Conservation (phyloP, 148 eudicot genomes). For the Limonium bicolor region DNA sequence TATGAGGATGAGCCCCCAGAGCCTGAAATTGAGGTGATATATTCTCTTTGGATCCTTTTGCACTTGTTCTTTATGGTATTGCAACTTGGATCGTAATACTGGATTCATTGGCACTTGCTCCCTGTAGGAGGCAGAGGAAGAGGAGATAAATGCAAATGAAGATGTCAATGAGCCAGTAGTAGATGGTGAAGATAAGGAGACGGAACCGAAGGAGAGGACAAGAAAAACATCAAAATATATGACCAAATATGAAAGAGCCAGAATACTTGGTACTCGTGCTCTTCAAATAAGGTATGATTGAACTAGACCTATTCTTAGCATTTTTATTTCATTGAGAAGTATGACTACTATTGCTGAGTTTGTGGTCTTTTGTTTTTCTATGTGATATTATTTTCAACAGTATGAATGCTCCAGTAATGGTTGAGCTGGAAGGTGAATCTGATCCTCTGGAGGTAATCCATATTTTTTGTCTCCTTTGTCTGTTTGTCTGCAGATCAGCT, state of each 20-base stretch:
- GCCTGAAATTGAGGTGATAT: slow-evolving; percentile 27
- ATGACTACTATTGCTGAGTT: neutral
- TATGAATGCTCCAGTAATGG: slow-evolving; percentile 73
- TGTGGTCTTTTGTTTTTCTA: no score
- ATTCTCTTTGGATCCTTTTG: neutral
- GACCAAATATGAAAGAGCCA: slow-evolving; percentile 55
- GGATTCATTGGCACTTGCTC: neutral
- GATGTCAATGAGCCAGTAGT: slow-evolving; percentile 48
- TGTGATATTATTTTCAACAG: slow-evolving; percentile 24
- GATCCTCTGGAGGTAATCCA: slow-evolving; percentile 53
- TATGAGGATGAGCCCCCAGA: slow-evolving; percentile 43
- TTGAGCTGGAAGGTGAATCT: slow-evolving; percentile 52
- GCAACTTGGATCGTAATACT: neutral
- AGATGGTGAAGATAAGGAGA: slow-evolving; percentile 63
- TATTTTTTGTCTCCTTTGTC: neutral
- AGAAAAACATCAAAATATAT: slow-evolving; percentile 81
- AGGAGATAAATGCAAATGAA: slow-evolving; percentile 37
- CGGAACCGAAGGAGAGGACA: slow-evolving; percentile 37
- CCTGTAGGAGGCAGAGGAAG: slow-evolving; percentile 71
- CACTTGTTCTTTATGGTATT: neutral
- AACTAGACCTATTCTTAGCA: neutral
- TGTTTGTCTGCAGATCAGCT: no score
- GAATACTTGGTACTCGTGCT: slow-evolving; percentile 53
- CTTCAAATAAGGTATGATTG: slow-evolving; percentile 41
- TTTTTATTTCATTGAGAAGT: neutral